Evolutionary conservation across 2,329 filamentous ascomycete species (phyloP), one percentile per base, ranked within the genome.

Genomic region (Lachnellula suecica): DNA sequence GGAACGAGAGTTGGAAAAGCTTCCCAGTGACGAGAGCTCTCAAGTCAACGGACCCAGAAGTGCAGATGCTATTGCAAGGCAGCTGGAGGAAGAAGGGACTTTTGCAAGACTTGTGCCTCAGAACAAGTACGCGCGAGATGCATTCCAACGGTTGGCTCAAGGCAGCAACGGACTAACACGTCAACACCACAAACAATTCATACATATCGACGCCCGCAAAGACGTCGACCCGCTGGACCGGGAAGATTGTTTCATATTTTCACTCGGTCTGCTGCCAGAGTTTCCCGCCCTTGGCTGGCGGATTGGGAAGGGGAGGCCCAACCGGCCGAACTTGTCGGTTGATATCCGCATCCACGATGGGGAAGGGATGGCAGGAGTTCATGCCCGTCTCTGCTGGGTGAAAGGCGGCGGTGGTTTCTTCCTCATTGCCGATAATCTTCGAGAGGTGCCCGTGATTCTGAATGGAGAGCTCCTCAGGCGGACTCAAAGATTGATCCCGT

Each of bases 371-470:
- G 59, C 59, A 22, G 56, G 58, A 35, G 23, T 54, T 8, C 53
- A 62, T 41, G 51, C 51, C 11, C 59, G 57, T 17, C 53, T 62
- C 29, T 46, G 23, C 43, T 61, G 57, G 59, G 46, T 59, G n/a
- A 58, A 58, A 50, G 59, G 57, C 37, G 54, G 57, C 20, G 56
- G 56, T 38, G 53, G 56, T 2, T 59, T 61, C 34, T 59, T 61
- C 49, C 37, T 61, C n/a, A 35, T 59, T 29, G 57, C 57, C 15
- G 54, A 61, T 24, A 59, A 56, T 34, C 35, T 52, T 19, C 47
- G 51, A 11, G 50, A 43, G 11, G 43, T 44, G 23, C 41, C 49
- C 11, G 54, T 57, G 2, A 52, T 46, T n/a, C 35, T 62, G 24
- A 60, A 60, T 47, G 58, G 59, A 42, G 59, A 62, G 37, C n/a